Base-by-base conservation (phyloP, 2,329 filamentous ascomycete genomes). In the Ophiostoma australiae region DNA sequence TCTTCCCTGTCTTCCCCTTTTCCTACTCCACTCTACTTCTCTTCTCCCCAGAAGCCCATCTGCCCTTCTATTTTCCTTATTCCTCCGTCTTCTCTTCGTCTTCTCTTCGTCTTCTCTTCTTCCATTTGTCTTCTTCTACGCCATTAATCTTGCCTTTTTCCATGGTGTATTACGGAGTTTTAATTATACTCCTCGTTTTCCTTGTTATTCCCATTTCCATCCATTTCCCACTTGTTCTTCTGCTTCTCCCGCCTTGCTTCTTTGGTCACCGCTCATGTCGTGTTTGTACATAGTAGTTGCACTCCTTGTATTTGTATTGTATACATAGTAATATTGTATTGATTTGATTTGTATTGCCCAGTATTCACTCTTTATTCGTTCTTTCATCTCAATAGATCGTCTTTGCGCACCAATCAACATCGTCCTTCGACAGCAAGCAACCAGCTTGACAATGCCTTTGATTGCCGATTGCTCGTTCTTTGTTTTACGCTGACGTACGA, bases 201-300 rank as follows among this genome's bases (percentile, higher is more conserved):
- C 23, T 13, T 44, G 5, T 48, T n/a, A 48, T 48, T 33, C 58
- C 44, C 35, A 41, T 61, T 31, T 31, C 27, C 27, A 31, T 17
- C 6, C 20, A 66, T 67, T 10, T 10, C 7, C 70, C 27, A 39
- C 6, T 48, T 44, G n/a, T 67, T 67, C 37, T 44, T 48, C 61
- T 67, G 65, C 37, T 48, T 67, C 66, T 41, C 37, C n/a, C 66
- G 39, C 66, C 66, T 67, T 67, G 66, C 66, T 67, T 48, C 66
- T 67, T 67, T 67, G 7, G 66, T 67, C 39, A 67, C 65, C 35
- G 65, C 65, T 41, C 11, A 39, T 17, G 15, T 33, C 20, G 61
- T 37, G 4, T 20, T 3, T 65, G 8, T 41, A 13, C n/a, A 6
- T 3, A 8, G 55, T n/a, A 4, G 52, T 58, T 58, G 23, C 52